Evolutionary conservation across 192 early-diverging fungal genomes (phyloP).

Genomic region (Rhizophagus prolifer): DNA sequence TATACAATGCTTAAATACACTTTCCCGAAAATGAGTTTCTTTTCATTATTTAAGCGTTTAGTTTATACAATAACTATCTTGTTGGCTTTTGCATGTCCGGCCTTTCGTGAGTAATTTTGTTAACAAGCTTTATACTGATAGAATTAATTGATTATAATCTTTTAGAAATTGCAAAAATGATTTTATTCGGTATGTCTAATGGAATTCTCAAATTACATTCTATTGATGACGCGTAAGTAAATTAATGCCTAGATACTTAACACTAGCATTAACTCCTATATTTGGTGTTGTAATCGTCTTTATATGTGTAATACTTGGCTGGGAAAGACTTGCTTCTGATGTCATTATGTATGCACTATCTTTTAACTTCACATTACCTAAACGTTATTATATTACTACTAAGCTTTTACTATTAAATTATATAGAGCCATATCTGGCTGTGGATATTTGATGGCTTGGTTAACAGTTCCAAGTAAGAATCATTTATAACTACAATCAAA

Average conservation of each 20-base stretch:
- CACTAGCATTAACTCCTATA: slow-evolving; percentile 24
- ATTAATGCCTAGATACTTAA: slow-evolving; percentile 23
- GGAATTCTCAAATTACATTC: slow-evolving; percentile 28
- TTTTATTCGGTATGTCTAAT: slow-evolving; percentile 29
- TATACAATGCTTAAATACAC: slow-evolving; percentile 1
- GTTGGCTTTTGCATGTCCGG: slow-evolving; percentile 22
- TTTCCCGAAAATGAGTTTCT: slow-evolving; percentile 24
- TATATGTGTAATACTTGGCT: slow-evolving; percentile 2
- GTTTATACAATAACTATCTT: slow-evolving; percentile 14
- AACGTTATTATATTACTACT: slow-evolving; percentile 29
- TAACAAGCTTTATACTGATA: slow-evolving; percentile 23
- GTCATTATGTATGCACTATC: slow-evolving; percentile 9
- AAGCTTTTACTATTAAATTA: slow-evolving; percentile 23
- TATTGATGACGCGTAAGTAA: slow-evolving; percentile 21
- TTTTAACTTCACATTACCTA: slow-evolving; percentile 25
- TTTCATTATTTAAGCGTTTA: slow-evolving; percentile 26
- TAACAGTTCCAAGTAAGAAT: slow-evolving; percentile 26
- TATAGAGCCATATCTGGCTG: slow-evolving; percentile 22
- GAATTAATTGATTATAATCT: slow-evolving; percentile 27
- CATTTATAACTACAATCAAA: slow-evolving; percentile 24
- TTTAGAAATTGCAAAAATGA: slow-evolving; percentile 26
- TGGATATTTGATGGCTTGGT: slow-evolving; percentile 11
- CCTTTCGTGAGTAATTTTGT: too few species aligned
- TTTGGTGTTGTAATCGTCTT: background rate
- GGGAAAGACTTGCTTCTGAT: background rate